phyloP scores from a whole-genome alignment of 176 grass and related monocot genomes.

The Ensete ventricosum region DNA sequence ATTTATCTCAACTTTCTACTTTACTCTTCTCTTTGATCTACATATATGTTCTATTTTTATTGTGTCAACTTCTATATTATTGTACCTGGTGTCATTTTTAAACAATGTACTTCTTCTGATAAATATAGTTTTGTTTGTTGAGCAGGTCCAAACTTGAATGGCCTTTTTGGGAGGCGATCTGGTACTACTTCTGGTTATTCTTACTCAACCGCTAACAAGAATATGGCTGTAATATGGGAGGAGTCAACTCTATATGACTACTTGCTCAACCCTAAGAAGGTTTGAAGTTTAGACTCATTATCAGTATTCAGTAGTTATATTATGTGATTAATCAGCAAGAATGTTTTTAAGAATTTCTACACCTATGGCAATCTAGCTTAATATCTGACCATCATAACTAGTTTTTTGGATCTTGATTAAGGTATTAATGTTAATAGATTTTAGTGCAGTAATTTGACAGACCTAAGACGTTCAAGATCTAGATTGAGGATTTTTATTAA shows the following conservation, averaged over 20 bases:
- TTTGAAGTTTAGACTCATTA: not conserved
- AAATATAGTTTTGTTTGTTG: not conserved
- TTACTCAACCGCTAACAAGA: conserved; percentile 7
- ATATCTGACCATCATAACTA: not conserved
- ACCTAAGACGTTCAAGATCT: too few relatives aligned
- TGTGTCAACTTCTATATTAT: not conserved
- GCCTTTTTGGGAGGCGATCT: conserved; percentile 6
- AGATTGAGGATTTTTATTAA: too few relatives aligned
- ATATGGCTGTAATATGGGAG: conserved; percentile 15
- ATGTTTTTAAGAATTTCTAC: not conserved
- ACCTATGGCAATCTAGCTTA: not conserved
- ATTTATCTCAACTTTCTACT: too few relatives aligned
- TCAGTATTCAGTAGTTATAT: not conserved
- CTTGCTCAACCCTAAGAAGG: conserved; percentile 16
- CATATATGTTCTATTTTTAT: not conserved
- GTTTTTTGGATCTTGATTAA: too few relatives aligned
- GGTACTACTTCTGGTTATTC: conserved; percentile 5
- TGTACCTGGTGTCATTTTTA: not conserved
- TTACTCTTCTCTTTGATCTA: too few relatives aligned
- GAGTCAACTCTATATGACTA: conserved; percentile 2
- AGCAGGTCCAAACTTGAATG: conserved; percentile 6
- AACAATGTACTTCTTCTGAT: not conserved
- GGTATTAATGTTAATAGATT: too few relatives aligned
- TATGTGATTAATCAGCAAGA: too few relatives aligned
- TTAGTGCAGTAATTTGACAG: too few relatives aligned